These are phyloP conservation scores for Mycosphaerella sp. DNA, from an alignment of 2,329 filamentous ascomycete genomes.

Conservation along the genomic window DNA sequence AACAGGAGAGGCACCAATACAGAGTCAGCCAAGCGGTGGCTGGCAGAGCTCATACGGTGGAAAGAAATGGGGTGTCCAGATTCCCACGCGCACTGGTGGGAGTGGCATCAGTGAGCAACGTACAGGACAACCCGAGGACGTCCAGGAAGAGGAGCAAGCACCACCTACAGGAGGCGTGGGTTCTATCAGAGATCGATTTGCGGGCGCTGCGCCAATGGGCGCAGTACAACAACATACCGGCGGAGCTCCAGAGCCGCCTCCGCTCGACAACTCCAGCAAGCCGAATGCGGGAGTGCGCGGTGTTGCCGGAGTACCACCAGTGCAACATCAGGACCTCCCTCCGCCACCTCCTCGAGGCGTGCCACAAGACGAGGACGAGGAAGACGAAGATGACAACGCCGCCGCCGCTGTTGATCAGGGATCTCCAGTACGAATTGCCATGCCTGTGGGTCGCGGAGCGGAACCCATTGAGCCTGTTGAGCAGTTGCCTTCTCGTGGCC, in stretches of 20 bases:
- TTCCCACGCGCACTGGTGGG: slow-evolving; percentile 64
- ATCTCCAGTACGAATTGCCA: slow-evolving; percentile 78
- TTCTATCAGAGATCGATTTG: slow-evolving; percentile 76
- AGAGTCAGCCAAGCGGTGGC: slow-evolving; percentile 67
- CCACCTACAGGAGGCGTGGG: slow-evolving; percentile 59
- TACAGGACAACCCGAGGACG: slow-evolving; percentile 48
- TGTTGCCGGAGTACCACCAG: slow-evolving; percentile 52
- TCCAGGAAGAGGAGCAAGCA: slow-evolving; percentile 43
- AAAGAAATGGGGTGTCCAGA: slow-evolving; percentile 82
- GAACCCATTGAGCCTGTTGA: slow-evolving; percentile 48
- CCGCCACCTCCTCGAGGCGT: slow-evolving; percentile 39
- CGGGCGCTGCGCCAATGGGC: slow-evolving; percentile 65
- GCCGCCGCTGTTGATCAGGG: slow-evolving; percentile 43
- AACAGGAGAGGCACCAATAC: slow-evolving; percentile 47
- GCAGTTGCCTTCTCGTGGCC: slow-evolving; percentile 44
- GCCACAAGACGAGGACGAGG: slow-evolving; percentile 27
- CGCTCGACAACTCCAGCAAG: slow-evolving; percentile 61
- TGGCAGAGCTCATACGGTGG: slow-evolving; percentile 92
- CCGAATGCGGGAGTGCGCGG: slow-evolving; percentile 57
- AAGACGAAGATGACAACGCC: slow-evolving; percentile 30
- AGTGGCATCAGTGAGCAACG: slow-evolving; percentile 54
- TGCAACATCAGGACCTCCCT: slow-evolving; percentile 46
- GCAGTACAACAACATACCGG: slow-evolving; percentile 41
- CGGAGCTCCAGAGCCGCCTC: slow-evolving; percentile 49
- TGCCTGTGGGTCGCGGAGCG: slow-evolving; percentile 67